Evolutionary conservation across 2,329 filamentous ascomycete genomes (phyloP).

Genomic region (Zymoseptoria tritici): DNA sequence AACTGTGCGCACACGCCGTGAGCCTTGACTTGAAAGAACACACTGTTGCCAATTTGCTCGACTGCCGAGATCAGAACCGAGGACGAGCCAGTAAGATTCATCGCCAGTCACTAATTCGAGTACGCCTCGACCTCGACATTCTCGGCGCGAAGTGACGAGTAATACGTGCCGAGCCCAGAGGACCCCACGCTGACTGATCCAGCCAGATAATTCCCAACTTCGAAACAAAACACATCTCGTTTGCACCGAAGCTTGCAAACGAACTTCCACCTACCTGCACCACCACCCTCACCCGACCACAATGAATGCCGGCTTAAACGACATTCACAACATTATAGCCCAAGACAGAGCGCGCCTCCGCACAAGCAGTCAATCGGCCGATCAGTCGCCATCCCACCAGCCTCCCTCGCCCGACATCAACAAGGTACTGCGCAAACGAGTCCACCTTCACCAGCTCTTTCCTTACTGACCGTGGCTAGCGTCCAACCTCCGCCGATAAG

Average conservation of each 20-base stretch:
- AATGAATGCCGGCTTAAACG: not conserved
- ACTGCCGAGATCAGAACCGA: not conserved
- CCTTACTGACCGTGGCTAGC: not conserved
- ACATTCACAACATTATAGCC: not conserved
- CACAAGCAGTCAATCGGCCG: not conserved
- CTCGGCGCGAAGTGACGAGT: too few species aligned
- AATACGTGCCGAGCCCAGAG: too few species aligned
- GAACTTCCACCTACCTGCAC: not conserved
- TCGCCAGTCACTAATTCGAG: not conserved
- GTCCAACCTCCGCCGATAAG: not conserved
- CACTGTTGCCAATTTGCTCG: not conserved
- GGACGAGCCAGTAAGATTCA: not conserved
- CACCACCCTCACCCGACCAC: not conserved
- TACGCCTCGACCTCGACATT: not conserved
- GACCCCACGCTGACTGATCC: not conserved
- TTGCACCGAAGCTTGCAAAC: not conserved
- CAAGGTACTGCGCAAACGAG: not conserved
- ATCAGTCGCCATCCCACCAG: not conserved
- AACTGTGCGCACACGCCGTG: not conserved
- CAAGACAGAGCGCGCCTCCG: not conserved
- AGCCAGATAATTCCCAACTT: not conserved
- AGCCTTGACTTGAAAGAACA: not conserved
- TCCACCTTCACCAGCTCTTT: not conserved
- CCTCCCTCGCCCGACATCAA: not conserved
- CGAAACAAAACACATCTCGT: not conserved